Percentiles rank a stretch among this genome's conserved stretches.
These are phyloP conservation scores for Lentinus tigrinus DNA, from an alignment of 768 basidiomycete genomes.

Conservation along the genomic window DNA sequence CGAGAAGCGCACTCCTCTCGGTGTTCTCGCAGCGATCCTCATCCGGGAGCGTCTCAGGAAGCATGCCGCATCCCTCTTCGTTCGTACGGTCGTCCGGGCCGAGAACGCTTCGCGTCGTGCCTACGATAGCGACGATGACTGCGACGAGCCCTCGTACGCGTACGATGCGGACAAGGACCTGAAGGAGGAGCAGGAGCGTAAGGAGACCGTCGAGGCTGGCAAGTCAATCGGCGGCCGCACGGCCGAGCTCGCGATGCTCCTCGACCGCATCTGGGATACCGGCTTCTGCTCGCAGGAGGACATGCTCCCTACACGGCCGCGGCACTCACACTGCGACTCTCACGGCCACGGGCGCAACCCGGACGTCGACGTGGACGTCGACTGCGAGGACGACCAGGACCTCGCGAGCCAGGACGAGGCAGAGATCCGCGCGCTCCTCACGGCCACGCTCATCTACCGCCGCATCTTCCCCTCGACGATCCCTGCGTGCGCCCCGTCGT, in stretches of 20 bases:
- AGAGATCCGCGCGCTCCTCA: slow-evolving; percentile 53
- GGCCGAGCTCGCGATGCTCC: slow-evolving; percentile 47
- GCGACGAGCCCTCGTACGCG: slow-evolving; percentile 7
- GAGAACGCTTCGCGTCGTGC: slow-evolving; percentile 7
- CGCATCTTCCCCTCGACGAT: slow-evolving; percentile 51
- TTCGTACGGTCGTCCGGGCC: slow-evolving; percentile 38
- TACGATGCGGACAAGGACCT: slow-evolving; percentile 31
- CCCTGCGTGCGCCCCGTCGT: slow-evolving; percentile 25
- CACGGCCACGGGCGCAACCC: neutral
- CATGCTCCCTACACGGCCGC: slow-evolving; percentile 15
- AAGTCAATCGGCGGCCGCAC: slow-evolving; percentile 61
- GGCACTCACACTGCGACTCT: neutral
- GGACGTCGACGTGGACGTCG: slow-evolving; percentile 26
- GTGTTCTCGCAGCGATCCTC: slow-evolving; percentile 48
- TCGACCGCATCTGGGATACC: slow-evolving; percentile 58
- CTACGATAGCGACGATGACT: slow-evolving; percentile 17
- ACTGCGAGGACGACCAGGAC: slow-evolving; percentile 30
- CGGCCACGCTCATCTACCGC: slow-evolving; percentile 59
- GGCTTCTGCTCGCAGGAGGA: slow-evolving; percentile 34
- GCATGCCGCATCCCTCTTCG: slow-evolving; percentile 56
- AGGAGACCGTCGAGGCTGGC: slow-evolving; percentile 55
- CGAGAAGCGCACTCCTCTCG: slow-evolving; percentile 37
- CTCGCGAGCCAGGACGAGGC: slow-evolving; percentile 35
- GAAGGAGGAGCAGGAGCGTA: slow-evolving; percentile 40
- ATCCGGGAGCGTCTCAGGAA: slow-evolving; percentile 52